phyloP scores from a whole-genome alignment of 1,284 basidiomycete species.

The Mycosarcoma maydis region DNA sequence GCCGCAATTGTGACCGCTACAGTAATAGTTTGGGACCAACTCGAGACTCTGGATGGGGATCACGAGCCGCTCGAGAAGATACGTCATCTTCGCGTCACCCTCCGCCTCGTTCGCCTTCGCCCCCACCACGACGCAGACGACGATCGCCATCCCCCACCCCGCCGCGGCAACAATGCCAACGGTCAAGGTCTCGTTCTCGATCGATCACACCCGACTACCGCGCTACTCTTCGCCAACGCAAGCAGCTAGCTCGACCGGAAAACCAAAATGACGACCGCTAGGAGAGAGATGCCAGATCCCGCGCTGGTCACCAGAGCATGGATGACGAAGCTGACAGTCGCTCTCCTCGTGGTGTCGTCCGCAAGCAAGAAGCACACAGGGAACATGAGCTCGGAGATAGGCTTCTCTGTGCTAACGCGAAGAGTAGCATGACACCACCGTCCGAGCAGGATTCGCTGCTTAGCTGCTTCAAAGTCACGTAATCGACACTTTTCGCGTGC shows the following conservation, averaged over 20 bases:
- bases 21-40: constrained; percentile 69
- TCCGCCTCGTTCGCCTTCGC: constrained; percentile 8
- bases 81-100: constrained; percentile 1
- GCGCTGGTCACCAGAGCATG: background rate
- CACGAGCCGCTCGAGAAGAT: constrained; percentile 2
- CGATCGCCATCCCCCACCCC: constrained; percentile 4
- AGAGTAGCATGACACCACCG: background rate
- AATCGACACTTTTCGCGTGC: too few relatives aligned
- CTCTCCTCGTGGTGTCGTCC: background rate
- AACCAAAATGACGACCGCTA: background rate
- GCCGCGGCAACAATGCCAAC: constrained; percentile 2
- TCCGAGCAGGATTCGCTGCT: background rate
- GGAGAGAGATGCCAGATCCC: background rate
- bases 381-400: constrained; percentile 29
- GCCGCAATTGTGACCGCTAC: constrained; percentile 26
- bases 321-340: background rate
- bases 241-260: background rate
- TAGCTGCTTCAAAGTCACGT: too few relatives aligned
- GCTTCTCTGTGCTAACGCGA: constrained; percentile 19
- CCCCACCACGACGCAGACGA: constrained; percentile 3
- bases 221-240: constrained; percentile 7
- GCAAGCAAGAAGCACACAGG: background rate
- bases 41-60: constrained; percentile 63
- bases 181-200: constrained; percentile 15
- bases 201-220: constrained; percentile 46